These are phyloP conservation scores for Cyclotella distinguenda DNA, from an alignment of 108 stramenopile species.

Conservation along the genomic window DNA sequence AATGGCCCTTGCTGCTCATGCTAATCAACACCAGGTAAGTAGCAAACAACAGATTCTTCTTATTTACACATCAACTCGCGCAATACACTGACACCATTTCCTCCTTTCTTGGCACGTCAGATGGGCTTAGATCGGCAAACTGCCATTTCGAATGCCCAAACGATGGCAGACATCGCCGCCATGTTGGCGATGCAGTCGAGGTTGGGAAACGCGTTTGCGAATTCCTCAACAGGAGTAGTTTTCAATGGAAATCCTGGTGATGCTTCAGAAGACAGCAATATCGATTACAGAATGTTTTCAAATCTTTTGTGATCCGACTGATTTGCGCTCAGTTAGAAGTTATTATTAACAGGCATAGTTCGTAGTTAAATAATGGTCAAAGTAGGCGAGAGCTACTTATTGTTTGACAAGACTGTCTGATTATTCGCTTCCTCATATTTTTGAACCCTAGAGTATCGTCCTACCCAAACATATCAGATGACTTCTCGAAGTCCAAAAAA, in stretches of 20 bases:
- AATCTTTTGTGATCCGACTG: too few relatives aligned
- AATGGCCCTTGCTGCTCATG: not conserved
- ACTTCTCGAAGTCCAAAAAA: not conserved
- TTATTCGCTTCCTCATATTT: too few relatives aligned
- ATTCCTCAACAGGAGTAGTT: not conserved
- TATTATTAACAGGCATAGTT: not conserved
- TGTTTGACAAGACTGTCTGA: too few relatives aligned
- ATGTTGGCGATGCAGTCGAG: constrained; percentile 4
- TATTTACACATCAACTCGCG: not conserved
- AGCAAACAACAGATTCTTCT: not conserved
- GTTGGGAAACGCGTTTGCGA: constrained; percentile 10
- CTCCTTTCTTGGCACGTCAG: not conserved
- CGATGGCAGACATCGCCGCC: constrained; percentile 20
- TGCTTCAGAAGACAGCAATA: not conserved
- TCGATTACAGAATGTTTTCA: not conserved
- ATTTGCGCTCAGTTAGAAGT: not conserved
- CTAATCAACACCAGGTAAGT: constrained; percentile 13
- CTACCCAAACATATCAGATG: not conserved
- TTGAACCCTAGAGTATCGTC: too few relatives aligned
- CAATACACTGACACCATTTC: not conserved
- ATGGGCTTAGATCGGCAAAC: not conserved
- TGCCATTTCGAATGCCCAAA: constrained; percentile 10
- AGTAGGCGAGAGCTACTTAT: too few relatives aligned
- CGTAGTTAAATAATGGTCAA: not conserved
- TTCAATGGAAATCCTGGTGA: constrained; percentile 3